A percentile compares a stretch with the other conserved stretches of the same genome.
Evolutionary conservation across 2,329 filamentous ascomycete genomes (phyloP).

Genomic region (Hymenotorrendiella dingleyae): DNA sequence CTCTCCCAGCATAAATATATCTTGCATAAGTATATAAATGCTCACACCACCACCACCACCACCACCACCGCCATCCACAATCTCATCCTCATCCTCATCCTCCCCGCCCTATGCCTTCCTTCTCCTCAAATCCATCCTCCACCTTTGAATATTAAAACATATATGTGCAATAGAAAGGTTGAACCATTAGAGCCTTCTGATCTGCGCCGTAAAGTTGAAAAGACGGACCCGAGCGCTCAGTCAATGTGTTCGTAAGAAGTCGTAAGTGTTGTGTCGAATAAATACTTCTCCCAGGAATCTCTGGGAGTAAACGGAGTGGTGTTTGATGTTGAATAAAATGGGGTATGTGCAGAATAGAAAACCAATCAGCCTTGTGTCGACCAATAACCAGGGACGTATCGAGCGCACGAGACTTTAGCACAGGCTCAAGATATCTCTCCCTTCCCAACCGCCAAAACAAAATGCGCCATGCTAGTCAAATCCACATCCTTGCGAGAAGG

Average conservation of each 20-base stretch:
- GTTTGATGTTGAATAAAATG: conserved; percentile 13
- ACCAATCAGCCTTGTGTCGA: conserved; percentile 6
- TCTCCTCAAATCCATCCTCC: background rate
- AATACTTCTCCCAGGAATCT: background rate
- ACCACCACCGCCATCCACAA: background rate
- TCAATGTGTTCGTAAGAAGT: background rate
- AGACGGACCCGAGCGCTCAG: conserved; percentile 1
- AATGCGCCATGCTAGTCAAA: conserved; percentile 20
- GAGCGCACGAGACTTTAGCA: conserved; percentile 29
- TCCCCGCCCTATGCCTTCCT: background rate
- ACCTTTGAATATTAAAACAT: conserved; percentile 5
- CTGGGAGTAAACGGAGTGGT: conserved; percentile 6
- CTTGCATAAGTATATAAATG: background rate
- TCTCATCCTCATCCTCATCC: background rate
- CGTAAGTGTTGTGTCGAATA: conserved; percentile 4
- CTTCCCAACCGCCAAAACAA: conserved; percentile 14
- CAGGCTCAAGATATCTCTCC: conserved; percentile 26
- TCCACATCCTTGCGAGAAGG: conserved; percentile 19
- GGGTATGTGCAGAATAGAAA: conserved; percentile 16
- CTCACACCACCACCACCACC: too few species aligned
- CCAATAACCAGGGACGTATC: conserved; percentile 19
- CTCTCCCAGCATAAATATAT: background rate
- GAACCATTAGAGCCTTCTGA: conserved; percentile 2
- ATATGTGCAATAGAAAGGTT: conserved; percentile 10
- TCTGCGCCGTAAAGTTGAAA: conserved; percentile 1